Evolutionary conservation across 2,329 filamentous ascomycete genomes (phyloP), one percentile per base, ranked within the genome.

Genomic region (Teratosphaeria viscida): DNA sequence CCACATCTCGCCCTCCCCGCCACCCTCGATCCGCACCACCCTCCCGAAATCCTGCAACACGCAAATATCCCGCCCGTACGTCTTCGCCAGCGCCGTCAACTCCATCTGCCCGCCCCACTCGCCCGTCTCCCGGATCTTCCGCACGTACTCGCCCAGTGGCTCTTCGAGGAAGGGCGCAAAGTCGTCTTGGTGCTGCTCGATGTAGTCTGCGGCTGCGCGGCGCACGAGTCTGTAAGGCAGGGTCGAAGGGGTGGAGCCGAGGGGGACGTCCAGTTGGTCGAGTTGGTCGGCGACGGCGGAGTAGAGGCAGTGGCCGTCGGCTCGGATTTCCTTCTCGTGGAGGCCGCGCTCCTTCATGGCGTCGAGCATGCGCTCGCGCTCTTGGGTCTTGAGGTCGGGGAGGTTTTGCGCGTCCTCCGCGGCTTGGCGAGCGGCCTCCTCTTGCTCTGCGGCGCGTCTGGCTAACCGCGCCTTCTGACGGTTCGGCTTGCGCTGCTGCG

Each of bases 21-120:
- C 73, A 6, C 67, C 81, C 67, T 81, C 79, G 63, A 97, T 89
- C 65, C 82, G 86, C 72, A 95, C 90, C 60, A 89, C 85, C 59
- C 86, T 78, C 4, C 91, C 90, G 71, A 92, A 88, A 68, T 82
- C 82, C 66, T 96, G 92, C 63, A 99, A 77, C 12, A 99, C 88
- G 69, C 86, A 85, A 63, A 97, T 92, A 69, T 87, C 83, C 11
- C 94, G 84, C 2, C 83, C 83, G 68, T 95, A 97, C 58, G 83
- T 84, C 71, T 84, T 86, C 56, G 92, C 89, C 71, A 99, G 79
- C 27, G 94, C 94, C 73, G 86, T 80, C 59, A 99, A 75, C 78
- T 99, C 94, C 63, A 96, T 75, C 78, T 97, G 90, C 0, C 94
- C 94, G 56, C 94, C 94, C 94, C 94, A 99, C 75, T 96, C 92